These are phyloP conservation scores for Diplodia scrobiculata DNA, from an alignment of 2,329 filamentous ascomycete genomes.

Conservation along the genomic window DNA sequence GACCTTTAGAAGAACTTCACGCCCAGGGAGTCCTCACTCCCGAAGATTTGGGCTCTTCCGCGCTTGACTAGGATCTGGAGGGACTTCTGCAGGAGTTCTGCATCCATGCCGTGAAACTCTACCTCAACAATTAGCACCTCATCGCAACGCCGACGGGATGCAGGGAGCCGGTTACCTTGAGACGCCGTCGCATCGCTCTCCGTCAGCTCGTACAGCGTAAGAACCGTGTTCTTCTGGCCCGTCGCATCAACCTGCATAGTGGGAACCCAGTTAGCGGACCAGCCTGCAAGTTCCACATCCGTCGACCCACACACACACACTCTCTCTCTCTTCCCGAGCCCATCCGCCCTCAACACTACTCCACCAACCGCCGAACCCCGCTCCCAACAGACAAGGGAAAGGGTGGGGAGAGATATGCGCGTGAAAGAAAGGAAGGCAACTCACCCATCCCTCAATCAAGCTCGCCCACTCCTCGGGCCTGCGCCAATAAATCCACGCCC, in stretches of 20 bases:
- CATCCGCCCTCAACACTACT: neutral
- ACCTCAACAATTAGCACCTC: neutral
- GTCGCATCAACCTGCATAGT: conserved; percentile 66
- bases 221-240: conserved; percentile 81
- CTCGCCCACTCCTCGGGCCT: conserved; percentile 89
- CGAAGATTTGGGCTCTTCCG: conserved; percentile 92
- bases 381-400: neutral
- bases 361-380: neutral
- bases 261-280: neutral
- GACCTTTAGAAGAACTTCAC: conserved; percentile 89
- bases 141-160: too few relatives aligned
- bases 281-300: too few relatives aligned
- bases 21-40: conserved; percentile 80
- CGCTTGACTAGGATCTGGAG: conserved; percentile 81
- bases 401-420: neutral
- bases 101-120: conserved; percentile 87
- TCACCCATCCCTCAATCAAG: conserved; percentile 68
- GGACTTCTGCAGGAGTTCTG: conserved; percentile 75
- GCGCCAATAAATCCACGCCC: conserved; percentile 78
- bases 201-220: conserved; percentile 89
- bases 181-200: conserved; percentile 77
- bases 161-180: conserved; percentile 57
- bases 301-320: neutral
- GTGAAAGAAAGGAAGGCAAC: neutral
- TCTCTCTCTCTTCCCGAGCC: too few relatives aligned